Evolutionary conservation across 73 alveolate species (phyloP).

Genomic region (Paramecium sexaurelia): DNA sequence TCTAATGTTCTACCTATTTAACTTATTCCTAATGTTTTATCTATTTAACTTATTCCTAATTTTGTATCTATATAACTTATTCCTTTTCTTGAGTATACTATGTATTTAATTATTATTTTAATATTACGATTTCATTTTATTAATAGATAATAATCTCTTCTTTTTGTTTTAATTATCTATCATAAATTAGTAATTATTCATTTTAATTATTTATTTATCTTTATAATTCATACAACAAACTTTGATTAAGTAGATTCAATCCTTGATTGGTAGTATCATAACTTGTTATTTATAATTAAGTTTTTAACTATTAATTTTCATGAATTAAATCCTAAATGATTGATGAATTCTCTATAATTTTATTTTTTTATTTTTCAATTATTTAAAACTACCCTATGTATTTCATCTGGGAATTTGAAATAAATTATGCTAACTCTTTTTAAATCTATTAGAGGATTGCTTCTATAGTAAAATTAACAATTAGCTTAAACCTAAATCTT

Average conservation of each 20-base stretch:
- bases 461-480: neutral
- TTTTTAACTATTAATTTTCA: neutral
- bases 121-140: too few relatives aligned
- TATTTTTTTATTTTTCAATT: neutral
- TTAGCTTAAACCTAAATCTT: neutral
- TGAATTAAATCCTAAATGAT: neutral
- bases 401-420: neutral
- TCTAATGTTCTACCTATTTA: too few relatives aligned
- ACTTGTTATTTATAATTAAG: neutral
- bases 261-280: neutral
- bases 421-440: neutral
- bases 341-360: neutral
- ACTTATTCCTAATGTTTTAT: too few relatives aligned
- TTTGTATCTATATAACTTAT: too few relatives aligned
- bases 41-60: too few relatives aligned
- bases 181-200: neutral
- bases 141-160: too few relatives aligned
- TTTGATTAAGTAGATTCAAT: neutral
- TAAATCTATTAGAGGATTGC: neutral
- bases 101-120: too few relatives aligned
- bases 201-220: neutral
- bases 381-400: neutral
- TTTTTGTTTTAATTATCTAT: neutral
- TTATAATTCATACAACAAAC: neutral
- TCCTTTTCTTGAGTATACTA: too few relatives aligned